phyloP scores from a whole-genome alignment of 441 rosid genomes.

The Codiaeum variegatum region DNA sequence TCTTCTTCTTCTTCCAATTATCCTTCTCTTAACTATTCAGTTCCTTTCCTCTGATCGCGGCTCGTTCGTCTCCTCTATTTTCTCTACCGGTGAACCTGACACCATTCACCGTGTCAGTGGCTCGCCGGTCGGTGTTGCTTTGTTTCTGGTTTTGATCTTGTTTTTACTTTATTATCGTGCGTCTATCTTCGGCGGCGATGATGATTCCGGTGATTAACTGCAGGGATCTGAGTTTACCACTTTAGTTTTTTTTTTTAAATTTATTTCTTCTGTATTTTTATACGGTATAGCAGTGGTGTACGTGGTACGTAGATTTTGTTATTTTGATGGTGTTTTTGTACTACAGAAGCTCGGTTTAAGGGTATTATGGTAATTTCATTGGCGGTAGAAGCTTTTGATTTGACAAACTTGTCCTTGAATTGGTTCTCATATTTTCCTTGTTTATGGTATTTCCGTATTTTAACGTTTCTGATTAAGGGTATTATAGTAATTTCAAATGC shows the following conservation, averaged over 20 bases:
- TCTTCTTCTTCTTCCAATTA: slow-evolving; percentile 69
- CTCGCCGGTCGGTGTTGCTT: slow-evolving; percentile 80
- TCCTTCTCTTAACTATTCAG: slow-evolving; percentile 74
- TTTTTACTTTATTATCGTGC: slow-evolving; percentile 66
- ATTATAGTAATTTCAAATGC: slow-evolving; percentile 22
- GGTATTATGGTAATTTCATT: slow-evolving; percentile 24
- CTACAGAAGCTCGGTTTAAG: neutral
- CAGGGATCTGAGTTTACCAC: slow-evolving; percentile 14
- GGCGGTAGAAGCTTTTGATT: too few relatives aligned
- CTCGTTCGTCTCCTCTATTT: slow-evolving; percentile 51
- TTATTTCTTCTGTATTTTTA: neutral
- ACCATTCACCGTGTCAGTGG: slow-evolving; percentile 79
- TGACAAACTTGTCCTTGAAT: too few relatives aligned
- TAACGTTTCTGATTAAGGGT: slow-evolving; percentile 12
- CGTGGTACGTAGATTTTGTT: slow-evolving; percentile 14
- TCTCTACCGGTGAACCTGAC: slow-evolving; percentile 75
- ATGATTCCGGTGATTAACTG: slow-evolving; percentile 52
- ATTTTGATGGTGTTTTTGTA: slow-evolving; percentile 4
- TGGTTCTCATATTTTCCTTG: too few relatives aligned
- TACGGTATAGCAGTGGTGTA: neutral
- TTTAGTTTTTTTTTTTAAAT: neutral
- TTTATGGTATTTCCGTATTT: neutral
- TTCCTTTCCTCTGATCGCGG: slow-evolving; percentile 87
- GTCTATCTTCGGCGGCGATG: slow-evolving; percentile 78
- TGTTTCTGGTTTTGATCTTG: slow-evolving; percentile 56